Percentiles rank a stretch among this genome's conserved stretches.
Conservation (phyloP, 2,329 filamentous ascomycete species). For the Fusarium buxicola region DNA sequence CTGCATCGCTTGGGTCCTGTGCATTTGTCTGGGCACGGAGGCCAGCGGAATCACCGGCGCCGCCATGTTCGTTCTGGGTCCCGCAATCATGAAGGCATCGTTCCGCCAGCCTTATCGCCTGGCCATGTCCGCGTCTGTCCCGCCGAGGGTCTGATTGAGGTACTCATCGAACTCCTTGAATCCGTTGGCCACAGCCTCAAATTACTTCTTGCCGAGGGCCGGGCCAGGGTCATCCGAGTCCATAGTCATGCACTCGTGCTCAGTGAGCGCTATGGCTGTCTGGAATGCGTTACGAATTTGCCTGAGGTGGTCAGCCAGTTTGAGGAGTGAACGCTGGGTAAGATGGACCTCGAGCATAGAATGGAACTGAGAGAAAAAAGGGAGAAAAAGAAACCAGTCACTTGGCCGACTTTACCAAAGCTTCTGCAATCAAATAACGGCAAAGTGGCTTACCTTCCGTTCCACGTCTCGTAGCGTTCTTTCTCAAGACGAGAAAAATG, state of each 20-base stretch:
- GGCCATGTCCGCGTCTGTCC: neutral
- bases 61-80: too few species aligned
- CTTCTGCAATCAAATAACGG: neutral
- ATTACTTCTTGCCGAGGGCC: constrained; percentile 10
- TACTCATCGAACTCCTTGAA: constrained; percentile 19
- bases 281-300: constrained; percentile 44
- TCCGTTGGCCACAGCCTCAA: constrained; percentile 17
- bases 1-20: neutral
- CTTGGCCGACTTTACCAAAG: too few species aligned
- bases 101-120: neutral
- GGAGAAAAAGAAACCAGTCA: too few species aligned
- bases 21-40: neutral
- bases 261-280: constrained; percentile 37
- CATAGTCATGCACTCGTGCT: constrained; percentile 11
- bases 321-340: too few species aligned
- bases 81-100: neutral
- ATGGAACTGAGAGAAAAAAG: too few species aligned
- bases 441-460: constrained; percentile 34
- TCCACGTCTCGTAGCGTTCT: constrained; percentile 25
- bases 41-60: neutral
- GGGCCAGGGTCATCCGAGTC: constrained; percentile 1
- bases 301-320: too few species aligned
- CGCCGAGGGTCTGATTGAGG: constrained; percentile 4
- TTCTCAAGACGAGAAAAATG: constrained; percentile 7
- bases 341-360: too few species aligned